Evolutionary conservation across 371 early-diverging fungal genomes (phyloP).

Genomic region (Mortierella sp.): DNA sequence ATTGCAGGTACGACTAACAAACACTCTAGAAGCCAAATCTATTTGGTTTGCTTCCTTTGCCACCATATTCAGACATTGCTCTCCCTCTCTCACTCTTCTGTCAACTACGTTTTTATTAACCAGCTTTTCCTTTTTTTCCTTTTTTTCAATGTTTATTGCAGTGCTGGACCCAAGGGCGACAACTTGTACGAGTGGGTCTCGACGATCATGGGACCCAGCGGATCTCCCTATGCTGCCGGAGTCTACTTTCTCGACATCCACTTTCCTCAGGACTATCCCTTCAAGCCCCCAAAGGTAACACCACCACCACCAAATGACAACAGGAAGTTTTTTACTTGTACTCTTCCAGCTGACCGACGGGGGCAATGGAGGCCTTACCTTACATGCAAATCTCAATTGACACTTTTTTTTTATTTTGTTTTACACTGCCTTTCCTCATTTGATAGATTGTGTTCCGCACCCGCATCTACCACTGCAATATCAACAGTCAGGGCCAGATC

Average conservation of each 20-base stretch:
- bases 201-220: constrained; percentile 93
- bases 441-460: constrained; percentile 84
- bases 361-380: constrained; percentile 7
- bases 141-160: constrained; percentile 17
- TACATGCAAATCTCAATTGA: constrained; percentile 10
- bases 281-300: constrained; percentile 88
- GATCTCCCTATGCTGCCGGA: constrained; percentile 87
- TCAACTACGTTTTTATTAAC: neutral
- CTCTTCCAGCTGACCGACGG: too few relatives aligned
- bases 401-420: neutral
- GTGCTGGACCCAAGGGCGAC: constrained; percentile 97
- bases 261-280: constrained; percentile 95
- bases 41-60: neutral
- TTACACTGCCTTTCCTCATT: neutral
- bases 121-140: constrained; percentile 56
- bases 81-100: neutral
- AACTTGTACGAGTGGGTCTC: constrained; percentile 97
- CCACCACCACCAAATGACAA: neutral
- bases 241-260: constrained; percentile 98
- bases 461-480: constrained; percentile 97
- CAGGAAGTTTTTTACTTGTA: neutral
- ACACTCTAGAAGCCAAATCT: neutral
- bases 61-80: neutral
- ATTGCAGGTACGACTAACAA: constrained; percentile 79
- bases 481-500: constrained; percentile 91